These are phyloP conservation scores for Coffea canephora DNA, from an alignment of 257 asterid species.

Conservation along the genomic window DNA sequence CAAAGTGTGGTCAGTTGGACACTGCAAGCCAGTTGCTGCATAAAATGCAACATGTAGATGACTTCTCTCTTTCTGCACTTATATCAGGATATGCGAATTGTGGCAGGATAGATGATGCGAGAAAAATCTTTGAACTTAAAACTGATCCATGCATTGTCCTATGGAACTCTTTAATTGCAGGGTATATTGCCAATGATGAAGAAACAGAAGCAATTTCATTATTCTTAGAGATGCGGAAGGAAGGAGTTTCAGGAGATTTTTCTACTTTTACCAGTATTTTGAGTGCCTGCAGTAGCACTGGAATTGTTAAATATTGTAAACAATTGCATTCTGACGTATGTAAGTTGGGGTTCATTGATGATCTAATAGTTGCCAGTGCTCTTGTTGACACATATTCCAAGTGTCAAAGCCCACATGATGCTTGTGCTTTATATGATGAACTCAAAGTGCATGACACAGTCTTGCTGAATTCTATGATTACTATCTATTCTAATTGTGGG, in stretches of 20 bases:
- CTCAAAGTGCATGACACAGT: conserved; percentile 60
- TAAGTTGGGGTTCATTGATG: conserved; percentile 50
- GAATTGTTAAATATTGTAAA: conserved; percentile 39
- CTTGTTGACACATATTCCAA: conserved; percentile 68
- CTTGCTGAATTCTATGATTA: conserved; percentile 75
- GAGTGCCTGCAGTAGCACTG: conserved; percentile 58
- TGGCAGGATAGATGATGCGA: conserved; percentile 65
- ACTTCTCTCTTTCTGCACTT: conserved; percentile 71
- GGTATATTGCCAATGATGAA: conserved; percentile 52
- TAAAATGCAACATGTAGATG: conserved; percentile 51
- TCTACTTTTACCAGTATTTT: conserved; percentile 64
- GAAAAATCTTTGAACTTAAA: conserved; percentile 44
- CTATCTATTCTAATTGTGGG: conserved; percentile 56
- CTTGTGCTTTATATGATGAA: conserved; percentile 58
- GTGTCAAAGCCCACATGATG: conserved; percentile 49
- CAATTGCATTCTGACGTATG: conserved; percentile 53
- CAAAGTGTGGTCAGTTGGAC: conserved; percentile 65
- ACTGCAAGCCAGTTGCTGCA: conserved; percentile 41
- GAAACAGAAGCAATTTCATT: conserved; percentile 45
- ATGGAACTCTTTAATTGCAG: conserved; percentile 77
- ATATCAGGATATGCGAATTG: conserved; percentile 63
- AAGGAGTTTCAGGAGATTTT: conserved; percentile 48
- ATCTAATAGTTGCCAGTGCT: conserved; percentile 64
- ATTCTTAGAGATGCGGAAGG: conserved; percentile 48
- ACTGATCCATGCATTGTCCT: conserved; percentile 51